Base-by-base conservation (phyloP, 176 grass and related monocot species). In the Saccharum spontaneum region DNA sequence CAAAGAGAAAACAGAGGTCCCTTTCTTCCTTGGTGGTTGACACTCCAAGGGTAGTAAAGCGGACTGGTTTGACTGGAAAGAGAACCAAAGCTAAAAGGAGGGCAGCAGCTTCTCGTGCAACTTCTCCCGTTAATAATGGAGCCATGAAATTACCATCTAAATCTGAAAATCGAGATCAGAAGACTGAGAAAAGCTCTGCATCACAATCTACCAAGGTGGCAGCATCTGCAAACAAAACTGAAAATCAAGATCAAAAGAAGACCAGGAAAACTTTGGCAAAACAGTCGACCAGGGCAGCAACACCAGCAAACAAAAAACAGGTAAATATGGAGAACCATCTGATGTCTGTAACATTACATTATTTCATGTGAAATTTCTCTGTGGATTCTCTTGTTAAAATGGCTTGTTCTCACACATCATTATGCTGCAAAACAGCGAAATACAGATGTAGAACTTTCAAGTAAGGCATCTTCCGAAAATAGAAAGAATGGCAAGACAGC, bases 11-110 rank as follows among this genome's bases (percentile, higher is more conserved):
- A 82, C 88, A 99, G 77, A 94, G 90, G 75, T 97, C 92, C 77
- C 88, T 99, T 86, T 97, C 97, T 82, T 99, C 97, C 71, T 94
- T 99, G 82, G 94, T 78, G 10, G 91, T 99, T 71, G 86, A 78
- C 8, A 79, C 86, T 79, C 94, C 94, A 72, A 91, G 77, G 20
- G 80, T 92, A 77, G 83, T 90, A 45, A 88, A 50, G 75, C 84
- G 67, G 18, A 76, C 81, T 78, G 76, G 89, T 81, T 83, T 94
- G 71, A 97, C 88, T 46, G 92, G 94, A 82, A 85, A 85, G 75
- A 86, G 97, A 87, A 92, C 90, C 55, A 99, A 92, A 84, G 38
- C 62, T 85, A 81, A 69, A 61, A 96, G 88, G 88, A 88, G 86
- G 67, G 59, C 86, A 52, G 11, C 77, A 70, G 50, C 36, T 46